Evolutionary conservation across 1,139 yeast genomes (phyloP).

Genomic region (Hemisphaericaspora subhashii): DNA sequence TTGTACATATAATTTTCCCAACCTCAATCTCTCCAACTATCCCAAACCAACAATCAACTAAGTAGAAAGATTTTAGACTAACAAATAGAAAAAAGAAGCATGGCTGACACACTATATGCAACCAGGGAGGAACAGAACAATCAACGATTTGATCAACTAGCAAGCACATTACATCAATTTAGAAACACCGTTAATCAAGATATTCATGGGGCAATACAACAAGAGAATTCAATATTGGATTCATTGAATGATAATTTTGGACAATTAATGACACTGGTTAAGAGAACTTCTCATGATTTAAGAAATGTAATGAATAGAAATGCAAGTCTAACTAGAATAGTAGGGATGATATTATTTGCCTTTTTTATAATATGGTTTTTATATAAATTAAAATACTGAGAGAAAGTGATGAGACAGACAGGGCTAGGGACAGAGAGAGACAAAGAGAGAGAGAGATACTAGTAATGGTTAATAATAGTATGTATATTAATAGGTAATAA

Average conservation of each 20-base stretch:
- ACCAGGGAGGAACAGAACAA: constrained; percentile 48
- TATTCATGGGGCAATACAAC: constrained; percentile 44
- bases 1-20: background rate
- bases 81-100: no score
- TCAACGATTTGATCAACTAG: constrained; percentile 45
- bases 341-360: constrained; percentile 50
- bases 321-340: constrained; percentile 42
- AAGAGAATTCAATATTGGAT: constrained; percentile 53
- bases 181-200: constrained; percentile 46
- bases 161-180: constrained; percentile 46
- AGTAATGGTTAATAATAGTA: no score
- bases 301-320: constrained; percentile 50
- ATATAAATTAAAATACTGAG: constrained; percentile 39
- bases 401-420: background rate
- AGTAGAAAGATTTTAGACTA: no score
- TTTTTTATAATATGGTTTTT: constrained; percentile 71
- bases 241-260: constrained; percentile 60
- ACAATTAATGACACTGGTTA: constrained; percentile 57
- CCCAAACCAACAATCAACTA: no score
- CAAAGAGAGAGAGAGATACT: constrained; percentile 1
- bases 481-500: background rate
- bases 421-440: background rate
- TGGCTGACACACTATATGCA: constrained; percentile 41
- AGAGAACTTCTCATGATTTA: constrained; percentile 65
- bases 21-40: constrained; percentile 1